Evolutionary conservation across 345 rosid species (phyloP), one percentile per base, ranked within the genome.

Genomic region (Theobroma cacao): DNA sequence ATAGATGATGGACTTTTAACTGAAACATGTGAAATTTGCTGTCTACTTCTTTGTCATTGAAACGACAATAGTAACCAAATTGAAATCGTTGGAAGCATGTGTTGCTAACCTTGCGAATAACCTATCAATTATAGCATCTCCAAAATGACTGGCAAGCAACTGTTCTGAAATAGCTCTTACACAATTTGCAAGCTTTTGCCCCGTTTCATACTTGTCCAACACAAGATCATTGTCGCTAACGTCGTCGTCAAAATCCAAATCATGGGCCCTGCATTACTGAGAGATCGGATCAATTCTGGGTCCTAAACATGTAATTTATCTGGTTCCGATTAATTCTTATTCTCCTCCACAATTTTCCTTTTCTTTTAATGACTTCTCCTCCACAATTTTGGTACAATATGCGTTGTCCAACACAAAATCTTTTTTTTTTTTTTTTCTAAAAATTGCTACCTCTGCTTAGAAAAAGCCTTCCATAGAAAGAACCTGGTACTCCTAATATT

Each of bases 391-490:
- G 89, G 85, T 20, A 82, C 78, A 85, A 59, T 85, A n/a, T n/a
- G n/a, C n/a, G n/a, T n/a, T n/a, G n/a, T n/a, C n/a, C n/a, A n/a
- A n/a, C n/a, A n/a, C n/a, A n/a, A n/a, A n/a, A n/a, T n/a, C n/a
- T n/a, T n/a, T n/a, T n/a, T n/a, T n/a, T n/a, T n/a, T n/a, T n/a
- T n/a, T n/a, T n/a, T n/a, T n/a, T n/a, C n/a, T n/a, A n/a, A n/a
- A n/a, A n/a, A n/a, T n/a, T n/a, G n/a, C n/a, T n/a, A 34, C 75
- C 75, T 1, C 66, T 74, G 7, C 63, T 40, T 31, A 87, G 82
- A n/a, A 90, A 86, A 36, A 91, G 91, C 71, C 87, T 90, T 2
- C 77, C 79, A n/a, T 88, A 86, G 62, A 90, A 88, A 17, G 85
- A 84, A 41, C 92, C 90, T 0, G 92, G 87, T 22, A 85, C 76